These are phyloP conservation scores for Pichia kudriavzevii DNA, from an alignment of 1,139 yeast species.

Conservation along the genomic window DNA sequence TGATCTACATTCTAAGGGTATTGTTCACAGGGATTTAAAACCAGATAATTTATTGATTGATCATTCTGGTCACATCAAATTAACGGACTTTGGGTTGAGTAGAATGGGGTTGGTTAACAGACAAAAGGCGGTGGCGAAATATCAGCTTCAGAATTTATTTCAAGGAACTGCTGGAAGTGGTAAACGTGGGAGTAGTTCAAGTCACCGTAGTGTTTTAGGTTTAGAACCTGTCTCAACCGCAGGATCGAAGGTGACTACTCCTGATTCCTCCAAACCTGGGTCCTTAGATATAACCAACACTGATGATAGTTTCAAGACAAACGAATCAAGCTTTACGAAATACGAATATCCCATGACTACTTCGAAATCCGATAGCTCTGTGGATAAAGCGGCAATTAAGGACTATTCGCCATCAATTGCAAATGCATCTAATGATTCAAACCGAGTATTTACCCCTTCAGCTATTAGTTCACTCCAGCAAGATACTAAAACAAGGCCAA, in stretches of 20 bases:
- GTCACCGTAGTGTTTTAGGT: constrained; percentile 6
- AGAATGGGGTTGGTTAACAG: constrained; percentile 84
- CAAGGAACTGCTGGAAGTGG: constrained; percentile 23
- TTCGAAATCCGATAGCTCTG: neutral
- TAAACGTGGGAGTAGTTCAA: constrained; percentile 8
- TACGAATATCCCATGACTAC: constrained; percentile 47
- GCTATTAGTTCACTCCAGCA: constrained; percentile 11
- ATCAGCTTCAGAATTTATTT: constrained; percentile 17
- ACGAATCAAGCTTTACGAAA: too few species aligned
- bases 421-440: neutral
- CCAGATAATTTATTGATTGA: constrained; percentile 92
- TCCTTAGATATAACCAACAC: too few species aligned
- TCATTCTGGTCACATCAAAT: constrained; percentile 75
- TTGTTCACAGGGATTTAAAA: constrained; percentile 84
- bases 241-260: too few species aligned
- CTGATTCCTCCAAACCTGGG: too few species aligned
- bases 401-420: constrained; percentile 3
- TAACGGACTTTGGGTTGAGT: constrained; percentile 92
- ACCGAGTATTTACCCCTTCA: constrained; percentile 1
- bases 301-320: too few species aligned
- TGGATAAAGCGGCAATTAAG: neutral
- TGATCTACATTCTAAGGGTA: constrained; percentile 80
- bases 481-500: constrained; percentile 15
- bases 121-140: constrained; percentile 36
- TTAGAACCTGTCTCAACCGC: constrained; percentile 1